phyloP scores from a whole-genome alignment of 805 yeast genomes.

The Teunomyces panamensis region DNA sequence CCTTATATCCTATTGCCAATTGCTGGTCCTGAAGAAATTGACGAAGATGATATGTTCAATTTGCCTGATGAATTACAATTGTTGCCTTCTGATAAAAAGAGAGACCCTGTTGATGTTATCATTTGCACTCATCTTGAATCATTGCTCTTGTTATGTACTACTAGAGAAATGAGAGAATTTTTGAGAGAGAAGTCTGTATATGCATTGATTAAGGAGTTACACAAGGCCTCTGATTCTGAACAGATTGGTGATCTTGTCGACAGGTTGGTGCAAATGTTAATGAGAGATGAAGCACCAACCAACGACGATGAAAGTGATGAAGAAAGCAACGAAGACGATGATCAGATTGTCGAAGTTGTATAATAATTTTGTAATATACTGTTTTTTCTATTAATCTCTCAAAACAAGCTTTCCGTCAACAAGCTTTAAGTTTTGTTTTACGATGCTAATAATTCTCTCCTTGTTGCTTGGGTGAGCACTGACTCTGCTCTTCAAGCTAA shows the following conservation, averaged over 20 bases:
- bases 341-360: slow-evolving; percentile 51
- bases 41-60: slow-evolving; percentile 78
- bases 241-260: slow-evolving; percentile 69
- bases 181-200: slow-evolving; percentile 82
- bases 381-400: slow-evolving; percentile 22
- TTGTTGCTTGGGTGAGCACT: slow-evolving; percentile 62
- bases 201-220: slow-evolving; percentile 82
- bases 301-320: slow-evolving; percentile 45
- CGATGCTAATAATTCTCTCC: slow-evolving; percentile 53
- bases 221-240: slow-evolving; percentile 48
- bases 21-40: slow-evolving; percentile 72
- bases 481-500: slow-evolving; percentile 59
- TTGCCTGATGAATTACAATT: slow-evolving; percentile 88
- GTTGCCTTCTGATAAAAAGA: slow-evolving; percentile 66
- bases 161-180: slow-evolving; percentile 67
- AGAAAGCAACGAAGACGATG: slow-evolving; percentile 45
- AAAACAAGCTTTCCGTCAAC: slow-evolving; percentile 47
- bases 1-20: slow-evolving; percentile 83
- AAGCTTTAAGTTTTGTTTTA: slow-evolving; percentile 55
- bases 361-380: slow-evolving; percentile 17
- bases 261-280: slow-evolving; percentile 80
- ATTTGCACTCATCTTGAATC: slow-evolving; percentile 75
- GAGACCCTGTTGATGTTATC: slow-evolving; percentile 70
- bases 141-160: slow-evolving; percentile 73
- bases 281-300: slow-evolving; percentile 78